Evolutionary conservation across 176 grass and related monocot species (phyloP).

Genomic region (Urochloa ruziziensis): DNA sequence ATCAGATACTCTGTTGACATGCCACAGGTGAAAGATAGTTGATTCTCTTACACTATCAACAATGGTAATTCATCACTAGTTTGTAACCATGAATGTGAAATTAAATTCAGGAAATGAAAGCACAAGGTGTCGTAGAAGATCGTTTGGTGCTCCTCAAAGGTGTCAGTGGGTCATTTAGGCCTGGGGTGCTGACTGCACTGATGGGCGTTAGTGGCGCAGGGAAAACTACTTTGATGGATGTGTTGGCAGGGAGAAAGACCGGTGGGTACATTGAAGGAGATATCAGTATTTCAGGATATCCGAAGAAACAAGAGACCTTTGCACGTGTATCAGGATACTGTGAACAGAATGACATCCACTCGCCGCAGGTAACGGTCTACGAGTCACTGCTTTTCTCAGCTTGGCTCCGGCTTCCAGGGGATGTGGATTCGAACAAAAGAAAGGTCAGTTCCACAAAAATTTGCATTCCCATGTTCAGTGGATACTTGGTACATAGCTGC

Average conservation of each 20-base stretch:
- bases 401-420: slow-evolving; percentile 79
- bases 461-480: background rate
- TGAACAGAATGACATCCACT: slow-evolving; percentile 92
- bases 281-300: slow-evolving; percentile 85
- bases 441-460: slow-evolving; percentile 45
- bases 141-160: slow-evolving; percentile 72
- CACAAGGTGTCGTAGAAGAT: slow-evolving; percentile 62
- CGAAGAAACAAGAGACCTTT: slow-evolving; percentile 91
- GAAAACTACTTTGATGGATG: slow-evolving; percentile 96
- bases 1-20: slow-evolving; percentile 93
- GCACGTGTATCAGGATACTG: slow-evolving; percentile 93
- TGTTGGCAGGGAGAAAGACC: slow-evolving; percentile 92
- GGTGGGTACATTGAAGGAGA: slow-evolving; percentile 81
- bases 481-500: background rate
- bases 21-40: slow-evolving; percentile 62
- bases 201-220: slow-evolving; percentile 98
- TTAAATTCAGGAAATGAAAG: slow-evolving; percentile 90
- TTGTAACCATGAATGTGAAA: slow-evolving; percentile 15
- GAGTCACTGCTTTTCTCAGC: slow-evolving; percentile 86
- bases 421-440: slow-evolving; percentile 66
- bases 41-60: background rate
- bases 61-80: background rate
- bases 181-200: slow-evolving; percentile 83
- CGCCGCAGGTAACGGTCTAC: slow-evolving; percentile 79
- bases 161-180: slow-evolving; percentile 90